Conservation (phyloP, 2,329 filamentous ascomycete species). For the Aschersonia sp. region DNA sequence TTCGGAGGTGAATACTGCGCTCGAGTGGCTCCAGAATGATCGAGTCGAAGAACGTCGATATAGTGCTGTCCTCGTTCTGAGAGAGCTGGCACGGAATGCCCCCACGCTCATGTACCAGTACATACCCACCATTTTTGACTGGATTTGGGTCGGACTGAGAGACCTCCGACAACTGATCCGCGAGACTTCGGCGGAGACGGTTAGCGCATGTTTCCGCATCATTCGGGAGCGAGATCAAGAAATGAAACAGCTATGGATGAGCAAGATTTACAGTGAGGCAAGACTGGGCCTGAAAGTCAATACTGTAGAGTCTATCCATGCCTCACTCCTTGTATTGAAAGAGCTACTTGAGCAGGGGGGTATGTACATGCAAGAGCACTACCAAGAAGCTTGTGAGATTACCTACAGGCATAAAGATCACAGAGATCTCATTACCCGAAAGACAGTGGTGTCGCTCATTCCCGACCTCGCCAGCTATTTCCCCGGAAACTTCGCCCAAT, state of each 20-base stretch:
- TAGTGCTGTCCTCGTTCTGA: slow-evolving; percentile 78
- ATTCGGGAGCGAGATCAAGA: slow-evolving; percentile 84
- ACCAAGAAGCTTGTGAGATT: slow-evolving; percentile 83
- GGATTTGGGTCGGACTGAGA: slow-evolving; percentile 87
- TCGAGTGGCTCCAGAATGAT: slow-evolving; percentile 95
- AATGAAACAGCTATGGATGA: slow-evolving; percentile 78
- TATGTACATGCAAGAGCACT: slow-evolving; percentile 98
- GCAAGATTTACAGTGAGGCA: slow-evolving; percentile 78
- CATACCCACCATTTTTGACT: slow-evolving; percentile 86
- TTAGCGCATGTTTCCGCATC: slow-evolving; percentile 91
- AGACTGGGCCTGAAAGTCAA: slow-evolving; percentile 64
- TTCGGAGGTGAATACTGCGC: slow-evolving; percentile 86
- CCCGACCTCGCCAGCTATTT: slow-evolving; percentile 88
- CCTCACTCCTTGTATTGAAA: slow-evolving; percentile 83
- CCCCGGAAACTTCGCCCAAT: slow-evolving; percentile 74
- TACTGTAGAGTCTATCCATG: slow-evolving; percentile 80
- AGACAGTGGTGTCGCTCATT: slow-evolving; percentile 81
- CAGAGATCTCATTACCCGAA: slow-evolving; percentile 71
- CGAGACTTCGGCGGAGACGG: slow-evolving; percentile 80
- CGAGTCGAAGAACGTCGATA: slow-evolving; percentile 86
- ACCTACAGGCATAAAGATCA: slow-evolving; percentile 89
- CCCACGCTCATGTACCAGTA: slow-evolving; percentile 93
- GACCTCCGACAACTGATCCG: slow-evolving; percentile 85
- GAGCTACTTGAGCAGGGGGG: slow-evolving; percentile 87
- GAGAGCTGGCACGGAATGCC: slow-evolving; percentile 82